Percentiles rank a stretch among this genome's conserved stretches.
Conservation (phyloP, 768 basidiomycete genomes). For the Russula vinacea region DNA sequence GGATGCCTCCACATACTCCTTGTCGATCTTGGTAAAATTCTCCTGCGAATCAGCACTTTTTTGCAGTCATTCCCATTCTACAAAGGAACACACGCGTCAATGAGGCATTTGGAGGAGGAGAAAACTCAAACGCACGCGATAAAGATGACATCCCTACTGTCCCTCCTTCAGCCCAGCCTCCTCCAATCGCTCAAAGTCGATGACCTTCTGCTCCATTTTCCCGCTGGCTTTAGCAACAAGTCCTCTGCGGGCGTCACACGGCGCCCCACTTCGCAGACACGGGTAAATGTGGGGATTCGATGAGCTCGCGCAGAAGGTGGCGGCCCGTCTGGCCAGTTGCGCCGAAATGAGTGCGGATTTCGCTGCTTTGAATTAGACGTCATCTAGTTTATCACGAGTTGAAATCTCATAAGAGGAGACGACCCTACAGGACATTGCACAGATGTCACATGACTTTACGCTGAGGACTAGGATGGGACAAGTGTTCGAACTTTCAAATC, state of each 20-base stretch:
- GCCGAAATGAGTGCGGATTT: constrained; percentile 66
- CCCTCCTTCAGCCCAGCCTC: constrained; percentile 49
- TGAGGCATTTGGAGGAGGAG: background rate
- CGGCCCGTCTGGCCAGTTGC: constrained; percentile 71
- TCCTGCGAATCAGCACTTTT: constrained; percentile 58
- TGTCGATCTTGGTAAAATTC: constrained; percentile 73
- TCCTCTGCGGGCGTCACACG: constrained; percentile 48
- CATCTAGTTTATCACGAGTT: background rate
- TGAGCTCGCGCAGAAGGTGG: constrained; percentile 57
- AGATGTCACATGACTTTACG: no score
- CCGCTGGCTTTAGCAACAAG: constrained; percentile 42
- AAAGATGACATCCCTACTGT: constrained; percentile 73
- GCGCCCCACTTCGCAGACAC: constrained; percentile 67
- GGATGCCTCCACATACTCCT: constrained; percentile 52
- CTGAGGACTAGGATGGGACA: no score
- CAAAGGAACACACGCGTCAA: background rate
- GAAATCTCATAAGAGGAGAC: background rate
- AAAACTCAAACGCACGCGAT: constrained; percentile 49
- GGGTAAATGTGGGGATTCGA: constrained; percentile 54
- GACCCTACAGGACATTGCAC: constrained; percentile 11
- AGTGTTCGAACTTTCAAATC: background rate
- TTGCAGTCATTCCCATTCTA: constrained; percentile 64
- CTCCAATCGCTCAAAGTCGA: constrained; percentile 67
- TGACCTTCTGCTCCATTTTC: constrained; percentile 64
- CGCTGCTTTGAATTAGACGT: background rate